These are phyloP conservation scores for Bodo saltans DNA, from an alignment of 78 protist genomes.

Conservation along the genomic window DNA sequence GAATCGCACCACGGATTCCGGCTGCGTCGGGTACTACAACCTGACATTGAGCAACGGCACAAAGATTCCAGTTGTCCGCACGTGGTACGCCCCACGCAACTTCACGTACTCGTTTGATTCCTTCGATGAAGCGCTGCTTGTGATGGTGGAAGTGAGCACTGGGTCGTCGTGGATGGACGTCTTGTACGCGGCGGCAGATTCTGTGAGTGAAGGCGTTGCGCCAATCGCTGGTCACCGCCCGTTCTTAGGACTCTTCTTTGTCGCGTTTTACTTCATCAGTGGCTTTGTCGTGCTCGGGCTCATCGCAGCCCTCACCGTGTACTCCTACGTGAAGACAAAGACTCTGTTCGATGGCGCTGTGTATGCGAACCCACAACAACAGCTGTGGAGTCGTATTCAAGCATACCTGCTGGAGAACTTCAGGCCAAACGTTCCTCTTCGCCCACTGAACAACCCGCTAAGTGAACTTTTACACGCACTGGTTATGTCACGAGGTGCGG, in stretches of 20 bases:
- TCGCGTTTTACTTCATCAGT: conserved; percentile 4
- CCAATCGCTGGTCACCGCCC: not conserved
- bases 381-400: not conserved
- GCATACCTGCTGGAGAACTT: not conserved
- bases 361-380: not conserved
- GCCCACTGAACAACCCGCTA: not conserved
- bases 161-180: conserved; percentile 22
- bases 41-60: not conserved
- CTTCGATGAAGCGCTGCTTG: not conserved
- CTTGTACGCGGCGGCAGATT: not conserved
- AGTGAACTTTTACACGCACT: no score
- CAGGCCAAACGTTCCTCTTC: not conserved
- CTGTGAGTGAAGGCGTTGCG: not conserved
- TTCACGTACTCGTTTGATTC: not conserved
- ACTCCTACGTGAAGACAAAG: conserved; percentile 6
- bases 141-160: conserved; percentile 10
- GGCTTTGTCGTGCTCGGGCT: conserved; percentile 18
- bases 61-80: not conserved
- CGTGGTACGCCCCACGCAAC: not conserved
- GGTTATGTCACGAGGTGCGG: no score
- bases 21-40: not conserved
- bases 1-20: no score
- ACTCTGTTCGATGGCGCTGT: not conserved
- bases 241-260: conserved; percentile 1
- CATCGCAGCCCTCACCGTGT: conserved; percentile 9